Evolutionary conservation across 495 filamentous ascomycete species (phyloP).

Genomic region (Amniculicola lignicola): DNA sequence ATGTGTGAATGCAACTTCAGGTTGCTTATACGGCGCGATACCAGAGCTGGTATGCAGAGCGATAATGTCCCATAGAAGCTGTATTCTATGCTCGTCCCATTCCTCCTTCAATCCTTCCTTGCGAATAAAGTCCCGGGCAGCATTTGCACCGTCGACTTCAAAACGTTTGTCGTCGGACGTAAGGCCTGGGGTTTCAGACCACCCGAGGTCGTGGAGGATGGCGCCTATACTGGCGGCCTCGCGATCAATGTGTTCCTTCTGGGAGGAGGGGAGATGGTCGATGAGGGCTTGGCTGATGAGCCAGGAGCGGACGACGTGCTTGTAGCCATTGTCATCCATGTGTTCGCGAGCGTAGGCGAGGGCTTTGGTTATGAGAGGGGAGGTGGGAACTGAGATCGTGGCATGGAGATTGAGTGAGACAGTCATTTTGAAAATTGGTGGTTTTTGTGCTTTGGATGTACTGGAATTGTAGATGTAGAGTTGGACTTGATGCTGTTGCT

Average conservation of each 20-base stretch:
- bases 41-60: constrained; percentile 44
- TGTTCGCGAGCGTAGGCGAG: constrained; percentile 17
- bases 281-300: constrained; percentile 20
- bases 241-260: constrained; percentile 21
- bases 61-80: constrained; percentile 48
- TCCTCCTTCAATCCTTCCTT: constrained; percentile 28
- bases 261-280: constrained; percentile 1
- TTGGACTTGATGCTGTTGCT: neutral
- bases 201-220: constrained; percentile 43
- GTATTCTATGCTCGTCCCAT: constrained; percentile 43
- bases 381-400: constrained; percentile 24
- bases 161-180: constrained; percentile 42
- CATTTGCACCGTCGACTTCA: constrained; percentile 48
- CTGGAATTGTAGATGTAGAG: neutral
- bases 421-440: neutral
- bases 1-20: constrained; percentile 39
- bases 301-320: constrained; percentile 33
- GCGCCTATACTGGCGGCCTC: constrained; percentile 41
- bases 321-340: constrained; percentile 21
- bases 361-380: constrained; percentile 23
- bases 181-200: constrained; percentile 28
- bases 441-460: neutral
- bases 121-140: constrained; percentile 40
- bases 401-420: constrained; percentile 1
- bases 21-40: constrained; percentile 44